Evolutionary conservation across 169 alveolate genomes (phyloP).

Genomic region (Eimeria sp.): DNA sequence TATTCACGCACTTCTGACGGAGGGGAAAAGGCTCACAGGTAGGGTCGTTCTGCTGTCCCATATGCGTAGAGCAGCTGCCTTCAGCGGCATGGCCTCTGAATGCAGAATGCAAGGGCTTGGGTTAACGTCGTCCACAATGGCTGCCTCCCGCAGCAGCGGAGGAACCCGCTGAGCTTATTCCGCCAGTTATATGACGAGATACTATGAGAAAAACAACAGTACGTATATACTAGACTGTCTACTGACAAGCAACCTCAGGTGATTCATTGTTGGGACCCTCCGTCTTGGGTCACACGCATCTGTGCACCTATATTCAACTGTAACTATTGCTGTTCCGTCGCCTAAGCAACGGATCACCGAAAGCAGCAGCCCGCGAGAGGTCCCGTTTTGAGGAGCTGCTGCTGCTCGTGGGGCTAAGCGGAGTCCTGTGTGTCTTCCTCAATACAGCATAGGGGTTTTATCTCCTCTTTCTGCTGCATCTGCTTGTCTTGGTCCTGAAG

Average conservation of each 20-base stretch:
- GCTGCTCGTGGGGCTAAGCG: background rate
- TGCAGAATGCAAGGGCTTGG: background rate
- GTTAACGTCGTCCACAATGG: background rate
- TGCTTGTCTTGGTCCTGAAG: constrained; percentile 2
- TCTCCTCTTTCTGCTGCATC: constrained; percentile 10
- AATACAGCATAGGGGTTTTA: background rate
- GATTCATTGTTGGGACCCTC: background rate
- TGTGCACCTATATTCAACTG: too few species aligned
- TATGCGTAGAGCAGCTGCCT: background rate
- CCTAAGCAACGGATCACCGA: too few species aligned
- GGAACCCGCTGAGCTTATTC: background rate
- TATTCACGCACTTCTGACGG: background rate
- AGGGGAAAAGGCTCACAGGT: background rate
- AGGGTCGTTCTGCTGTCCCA: background rate
- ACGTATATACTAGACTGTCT: background rate
- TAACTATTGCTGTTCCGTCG: too few species aligned
- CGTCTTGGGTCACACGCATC: background rate
- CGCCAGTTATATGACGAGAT: background rate
- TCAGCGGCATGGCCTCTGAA: background rate
- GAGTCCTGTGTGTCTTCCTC: background rate
- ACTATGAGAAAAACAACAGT: background rate
- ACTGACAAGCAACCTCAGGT: background rate
- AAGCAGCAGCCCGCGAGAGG: background rate
- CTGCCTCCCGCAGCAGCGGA: background rate
- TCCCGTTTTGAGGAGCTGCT: background rate